Conservation (phyloP, 1,284 basidiomycete genomes). For the Boletellus sp. region DNA sequence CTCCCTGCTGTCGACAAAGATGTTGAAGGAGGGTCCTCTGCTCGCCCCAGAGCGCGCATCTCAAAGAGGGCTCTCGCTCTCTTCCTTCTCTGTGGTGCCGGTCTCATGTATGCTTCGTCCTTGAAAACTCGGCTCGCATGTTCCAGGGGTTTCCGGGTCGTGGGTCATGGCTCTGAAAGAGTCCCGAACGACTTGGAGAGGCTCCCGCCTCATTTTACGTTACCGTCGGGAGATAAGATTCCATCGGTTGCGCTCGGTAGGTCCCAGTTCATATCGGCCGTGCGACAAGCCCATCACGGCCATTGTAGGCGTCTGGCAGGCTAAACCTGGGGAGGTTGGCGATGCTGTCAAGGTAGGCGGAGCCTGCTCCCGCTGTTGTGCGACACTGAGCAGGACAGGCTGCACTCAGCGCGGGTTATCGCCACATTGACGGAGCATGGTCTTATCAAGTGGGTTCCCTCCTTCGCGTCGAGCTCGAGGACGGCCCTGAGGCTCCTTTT, state of each 20-base stretch:
- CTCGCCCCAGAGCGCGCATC: not conserved
- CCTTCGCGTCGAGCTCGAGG: not conserved
- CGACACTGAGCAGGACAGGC: slow-evolving; percentile 31
- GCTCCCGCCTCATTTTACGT: slow-evolving; percentile 48
- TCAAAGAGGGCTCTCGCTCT: slow-evolving; percentile 20
- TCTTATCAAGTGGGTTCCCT: slow-evolving; percentile 48
- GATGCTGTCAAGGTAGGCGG: slow-evolving; percentile 50
- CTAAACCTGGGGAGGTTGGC: slow-evolving; percentile 52
- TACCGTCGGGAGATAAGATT: slow-evolving; percentile 60
- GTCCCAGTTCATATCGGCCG: slow-evolving; percentile 1
- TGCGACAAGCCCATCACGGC: slow-evolving; percentile 1
- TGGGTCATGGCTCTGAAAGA: slow-evolving; percentile 25
- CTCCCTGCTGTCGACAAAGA: slow-evolving; percentile 19
- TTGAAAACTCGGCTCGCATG: slow-evolving; percentile 17
- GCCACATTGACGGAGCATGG: slow-evolving; percentile 77
- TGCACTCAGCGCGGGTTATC: slow-evolving; percentile 58
- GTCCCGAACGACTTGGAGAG: slow-evolving; percentile 17
- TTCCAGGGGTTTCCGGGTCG: slow-evolving; percentile 19
- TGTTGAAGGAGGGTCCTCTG: not conserved
- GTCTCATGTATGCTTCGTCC: slow-evolving; percentile 16
- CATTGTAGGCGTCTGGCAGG: slow-evolving; percentile 58
- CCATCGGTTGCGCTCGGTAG: slow-evolving; percentile 59
- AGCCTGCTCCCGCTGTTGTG: not conserved
- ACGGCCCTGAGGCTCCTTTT: slow-evolving; percentile 19
- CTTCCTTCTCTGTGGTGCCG: slow-evolving; percentile 7